These are phyloP conservation scores for Fusarium falciforme DNA, from an alignment of 2,329 filamentous ascomycete genomes.

Conservation along the genomic window DNA sequence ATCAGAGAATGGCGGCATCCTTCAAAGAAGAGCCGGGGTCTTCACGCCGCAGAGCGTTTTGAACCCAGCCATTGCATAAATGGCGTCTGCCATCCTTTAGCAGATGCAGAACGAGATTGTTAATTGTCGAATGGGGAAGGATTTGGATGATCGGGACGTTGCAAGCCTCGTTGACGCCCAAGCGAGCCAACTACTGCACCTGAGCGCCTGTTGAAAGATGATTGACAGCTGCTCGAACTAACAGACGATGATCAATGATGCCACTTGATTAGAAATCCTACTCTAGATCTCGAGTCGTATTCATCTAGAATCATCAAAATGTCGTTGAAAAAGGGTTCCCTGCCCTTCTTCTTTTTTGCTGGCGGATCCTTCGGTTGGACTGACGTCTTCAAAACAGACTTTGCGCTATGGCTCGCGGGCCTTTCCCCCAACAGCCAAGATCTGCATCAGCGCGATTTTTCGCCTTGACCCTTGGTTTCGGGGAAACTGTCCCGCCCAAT, in stretches of 20 bases:
- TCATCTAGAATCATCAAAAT: background rate
- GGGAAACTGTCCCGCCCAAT: background rate
- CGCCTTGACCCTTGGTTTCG: background rate
- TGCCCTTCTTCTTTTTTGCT: background rate
- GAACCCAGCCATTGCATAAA: constrained; percentile 1
- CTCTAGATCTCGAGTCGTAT: background rate
- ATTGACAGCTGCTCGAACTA: constrained; percentile 13
- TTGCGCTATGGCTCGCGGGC: constrained; percentile 6
- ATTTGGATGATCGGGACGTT: background rate
- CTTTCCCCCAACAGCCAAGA: constrained; percentile 8
- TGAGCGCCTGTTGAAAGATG: background rate
- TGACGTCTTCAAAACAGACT: constrained; percentile 8
- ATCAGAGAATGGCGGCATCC: background rate
- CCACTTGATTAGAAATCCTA: background rate
- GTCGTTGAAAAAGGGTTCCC: background rate
- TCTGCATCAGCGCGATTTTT: constrained; percentile 28
- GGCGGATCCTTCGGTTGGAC: background rate
- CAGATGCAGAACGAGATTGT: constrained; percentile 3
- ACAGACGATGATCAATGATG: background rate
- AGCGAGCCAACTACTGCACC: background rate
- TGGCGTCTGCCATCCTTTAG: background rate
- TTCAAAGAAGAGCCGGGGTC: background rate
- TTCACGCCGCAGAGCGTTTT: background rate
- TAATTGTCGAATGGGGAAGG: constrained; percentile 9
- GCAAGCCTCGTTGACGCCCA: background rate